phyloP scores from a whole-genome alignment of 768 basidiomycete genomes.

The Lentinula lateritia region DNA sequence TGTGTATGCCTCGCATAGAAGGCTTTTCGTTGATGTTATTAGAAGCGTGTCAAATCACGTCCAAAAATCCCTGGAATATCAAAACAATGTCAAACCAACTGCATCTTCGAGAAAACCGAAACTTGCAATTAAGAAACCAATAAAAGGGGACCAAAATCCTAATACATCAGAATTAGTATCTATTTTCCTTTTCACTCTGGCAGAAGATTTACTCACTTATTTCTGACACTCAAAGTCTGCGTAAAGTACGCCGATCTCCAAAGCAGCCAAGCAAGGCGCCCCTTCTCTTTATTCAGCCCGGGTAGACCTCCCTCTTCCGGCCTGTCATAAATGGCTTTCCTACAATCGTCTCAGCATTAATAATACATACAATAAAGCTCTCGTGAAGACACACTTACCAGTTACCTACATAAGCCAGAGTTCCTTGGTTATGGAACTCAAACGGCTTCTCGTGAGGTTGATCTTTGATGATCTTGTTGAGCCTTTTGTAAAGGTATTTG shows the following conservation, averaged over 20 bases:
- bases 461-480: conserved; percentile 60
- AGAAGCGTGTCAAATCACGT: conserved; percentile 68
- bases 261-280: conserved; percentile 70
- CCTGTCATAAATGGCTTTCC: conserved; percentile 77
- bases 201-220: conserved; percentile 43
- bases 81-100: conserved; percentile 4
- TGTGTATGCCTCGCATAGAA: no score
- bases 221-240: conserved; percentile 65
- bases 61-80: conserved; percentile 62
- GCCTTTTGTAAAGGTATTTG: conserved; percentile 55
- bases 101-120: conserved; percentile 5
- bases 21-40: background rate
- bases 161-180: background rate
- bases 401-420: conserved; percentile 75
- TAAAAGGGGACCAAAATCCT: conserved; percentile 66
- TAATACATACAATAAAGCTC: conserved; percentile 3
- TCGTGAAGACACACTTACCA: conserved; percentile 33
- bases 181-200: background rate
- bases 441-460: conserved; percentile 47
- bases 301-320: conserved; percentile 36
- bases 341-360: conserved; percentile 13
- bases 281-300: conserved; percentile 54
- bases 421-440: conserved; percentile 67
- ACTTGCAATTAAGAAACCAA: conserved; percentile 69
- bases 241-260: conserved; percentile 83